Percentiles rank a stretch among this genome's conserved stretches.
Evolutionary conservation across 2,329 filamentous ascomycete species (phyloP).

Genomic region (Trichophyton equinum): DNA sequence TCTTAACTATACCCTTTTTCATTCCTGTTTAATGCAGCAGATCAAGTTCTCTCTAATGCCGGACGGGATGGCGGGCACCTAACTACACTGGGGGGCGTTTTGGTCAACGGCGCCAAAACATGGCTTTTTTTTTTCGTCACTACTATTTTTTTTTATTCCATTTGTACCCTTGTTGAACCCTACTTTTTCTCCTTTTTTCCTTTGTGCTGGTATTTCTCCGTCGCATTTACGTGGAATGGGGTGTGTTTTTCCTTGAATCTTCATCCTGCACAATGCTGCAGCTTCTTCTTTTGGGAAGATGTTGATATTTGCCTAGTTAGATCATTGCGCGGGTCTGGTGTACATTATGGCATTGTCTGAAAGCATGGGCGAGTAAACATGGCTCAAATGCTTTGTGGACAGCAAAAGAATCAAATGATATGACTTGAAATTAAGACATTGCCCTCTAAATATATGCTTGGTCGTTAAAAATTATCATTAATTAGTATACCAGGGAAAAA

Average conservation of each 20-base stretch:
- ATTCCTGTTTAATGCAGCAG: background rate
- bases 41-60: background rate
- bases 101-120: slow-evolving; percentile 3
- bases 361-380: background rate
- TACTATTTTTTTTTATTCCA: background rate
- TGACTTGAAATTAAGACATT: background rate
- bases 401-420: background rate
- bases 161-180: background rate
- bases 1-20: background rate
- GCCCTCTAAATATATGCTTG: background rate
- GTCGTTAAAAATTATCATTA: background rate
- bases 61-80: background rate
- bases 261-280: background rate
- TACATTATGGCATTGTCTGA: background rate
- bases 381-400: background rate
- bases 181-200: background rate
- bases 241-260: background rate
- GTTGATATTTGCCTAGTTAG: background rate
- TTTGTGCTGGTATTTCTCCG: background rate
- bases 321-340: background rate
- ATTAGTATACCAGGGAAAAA: background rate
- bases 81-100: background rate
- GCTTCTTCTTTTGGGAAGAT: background rate
- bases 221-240: slow-evolving; percentile 1
- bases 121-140: background rate